A percentile compares a stretch with the other conserved stretches of the same genome.
phyloP scores from a whole-genome alignment of 1,139 yeast genomes.

The Candida buenavistaensis region DNA sequence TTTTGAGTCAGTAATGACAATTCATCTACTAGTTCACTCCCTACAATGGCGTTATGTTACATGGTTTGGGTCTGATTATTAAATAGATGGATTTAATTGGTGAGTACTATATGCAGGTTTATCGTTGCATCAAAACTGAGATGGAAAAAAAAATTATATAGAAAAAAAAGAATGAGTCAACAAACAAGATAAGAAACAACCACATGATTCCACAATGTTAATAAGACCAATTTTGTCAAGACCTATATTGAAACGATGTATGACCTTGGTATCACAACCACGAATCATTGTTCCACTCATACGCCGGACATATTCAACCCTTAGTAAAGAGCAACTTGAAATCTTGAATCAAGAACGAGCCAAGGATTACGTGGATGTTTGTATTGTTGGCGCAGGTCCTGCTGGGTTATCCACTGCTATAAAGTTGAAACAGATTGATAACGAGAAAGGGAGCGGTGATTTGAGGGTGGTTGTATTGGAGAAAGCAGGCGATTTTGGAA shows the following conservation, averaged over 20 bases:
- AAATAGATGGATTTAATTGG: slow-evolving; percentile 3
- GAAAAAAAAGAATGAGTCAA: neutral
- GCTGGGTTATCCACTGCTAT: slow-evolving; percentile 97
- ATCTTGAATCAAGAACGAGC: slow-evolving; percentile 65
- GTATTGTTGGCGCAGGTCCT: slow-evolving; percentile 97
- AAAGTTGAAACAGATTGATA: slow-evolving; percentile 78
- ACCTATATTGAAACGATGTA: too few species aligned
- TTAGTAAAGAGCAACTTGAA: slow-evolving; percentile 47
- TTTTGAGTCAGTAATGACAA: too few species aligned
- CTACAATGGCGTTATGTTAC: too few species aligned
- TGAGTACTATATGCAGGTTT: slow-evolving; percentile 1
- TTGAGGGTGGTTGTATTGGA: slow-evolving; percentile 85
- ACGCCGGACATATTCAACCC: slow-evolving; percentile 11
- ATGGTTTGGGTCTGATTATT: slow-evolving; percentile 3
- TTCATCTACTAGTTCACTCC: too few species aligned
- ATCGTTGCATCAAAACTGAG: slow-evolving; percentile 1
- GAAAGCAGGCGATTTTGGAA: slow-evolving; percentile 89
- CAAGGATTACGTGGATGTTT: slow-evolving; percentile 83
- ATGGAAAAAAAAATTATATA: slow-evolving; percentile 1
- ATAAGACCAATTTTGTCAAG: too few species aligned
- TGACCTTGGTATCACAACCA: too few species aligned
- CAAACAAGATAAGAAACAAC: too few species aligned
- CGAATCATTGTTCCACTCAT: too few species aligned
- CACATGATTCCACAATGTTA: too few species aligned
- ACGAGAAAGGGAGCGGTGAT: slow-evolving; percentile 63